phyloP scores from a whole-genome alignment of 805 yeast species.

The Metschnikowia cubensis region DNA sequence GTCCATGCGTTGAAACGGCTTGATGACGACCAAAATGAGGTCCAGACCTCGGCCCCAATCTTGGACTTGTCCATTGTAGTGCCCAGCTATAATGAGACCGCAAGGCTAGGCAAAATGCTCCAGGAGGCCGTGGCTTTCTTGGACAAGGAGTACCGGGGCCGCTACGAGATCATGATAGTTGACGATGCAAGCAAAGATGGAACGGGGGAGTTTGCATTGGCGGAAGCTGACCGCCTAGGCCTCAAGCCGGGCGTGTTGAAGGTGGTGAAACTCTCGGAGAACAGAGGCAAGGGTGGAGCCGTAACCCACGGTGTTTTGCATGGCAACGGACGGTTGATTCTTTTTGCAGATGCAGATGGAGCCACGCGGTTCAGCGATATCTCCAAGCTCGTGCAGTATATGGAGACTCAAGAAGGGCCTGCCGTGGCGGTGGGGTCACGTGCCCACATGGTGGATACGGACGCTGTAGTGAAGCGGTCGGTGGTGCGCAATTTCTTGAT shows the following conservation, averaged over 20 bases:
- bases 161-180: slow-evolving; percentile 77
- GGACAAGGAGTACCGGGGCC: slow-evolving; percentile 25
- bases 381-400: slow-evolving; percentile 42
- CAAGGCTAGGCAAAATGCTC: slow-evolving; percentile 66
- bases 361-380: slow-evolving; percentile 81
- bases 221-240: slow-evolving; percentile 48
- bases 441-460: slow-evolving; percentile 94
- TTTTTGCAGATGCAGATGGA: slow-evolving; percentile 98
- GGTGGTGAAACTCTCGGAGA: slow-evolving; percentile 63
- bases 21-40: neutral
- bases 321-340: slow-evolving; percentile 63
- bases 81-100: slow-evolving; percentile 90
- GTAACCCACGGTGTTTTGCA: slow-evolving; percentile 88
- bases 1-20: slow-evolving; percentile 32
- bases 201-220: slow-evolving; percentile 68
- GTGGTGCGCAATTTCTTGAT: slow-evolving; percentile 83
- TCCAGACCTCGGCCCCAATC: slow-evolving; percentile 3
- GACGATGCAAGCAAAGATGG: slow-evolving; percentile 91
- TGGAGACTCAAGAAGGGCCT: slow-evolving; percentile 35
- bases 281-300: slow-evolving; percentile 92
- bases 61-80: slow-evolving; percentile 72
- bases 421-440: slow-evolving; percentile 86
- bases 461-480: slow-evolving; percentile 93
- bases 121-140: slow-evolving; percentile 63
- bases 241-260: slow-evolving; percentile 58